phyloP scores from a whole-genome alignment of 2,329 filamentous ascomycete genomes.

The Cercospora citrullina region DNA sequence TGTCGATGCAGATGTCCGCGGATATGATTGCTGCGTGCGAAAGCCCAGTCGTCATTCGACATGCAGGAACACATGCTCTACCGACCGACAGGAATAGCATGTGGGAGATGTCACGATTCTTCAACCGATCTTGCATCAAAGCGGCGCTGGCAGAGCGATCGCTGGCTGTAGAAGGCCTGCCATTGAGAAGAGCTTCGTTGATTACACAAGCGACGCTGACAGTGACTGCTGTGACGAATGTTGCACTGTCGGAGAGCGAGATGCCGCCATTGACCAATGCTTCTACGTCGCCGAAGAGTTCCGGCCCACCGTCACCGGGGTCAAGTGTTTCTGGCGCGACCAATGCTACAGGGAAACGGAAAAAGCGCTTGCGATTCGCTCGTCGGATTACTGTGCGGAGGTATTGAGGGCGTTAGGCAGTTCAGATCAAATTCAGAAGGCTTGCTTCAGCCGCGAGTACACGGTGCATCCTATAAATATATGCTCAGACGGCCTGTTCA shows the following conservation, averaged over 20 bases:
- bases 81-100: constrained; percentile 21
- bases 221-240: constrained; percentile 11
- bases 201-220: constrained; percentile 9
- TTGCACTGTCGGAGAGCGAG: constrained; percentile 3
- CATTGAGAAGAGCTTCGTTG: constrained; percentile 1
- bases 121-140: constrained; percentile 16
- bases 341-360: constrained; percentile 3
- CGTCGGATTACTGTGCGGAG: constrained; percentile 16
- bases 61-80: constrained; percentile 22
- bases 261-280: constrained; percentile 9
- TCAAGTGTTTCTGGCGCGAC: constrained; percentile 3
- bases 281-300: constrained; percentile 5
- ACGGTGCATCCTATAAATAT: too few species aligned
- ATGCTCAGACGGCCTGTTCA: too few species aligned
- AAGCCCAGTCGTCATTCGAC: constrained; percentile 15
- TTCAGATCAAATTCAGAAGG: too few species aligned
- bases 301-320: constrained; percentile 1
- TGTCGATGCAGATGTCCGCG: constrained; percentile 18
- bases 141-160: constrained; percentile 3
- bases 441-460: too few species aligned
- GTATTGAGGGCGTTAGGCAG: neutral
- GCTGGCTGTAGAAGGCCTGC: neutral
- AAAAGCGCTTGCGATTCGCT: constrained; percentile 13
- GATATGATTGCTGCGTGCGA: constrained; percentile 19
- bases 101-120: constrained; percentile 21